Percentiles rank a stretch among this genome's conserved stretches.
These are phyloP conservation scores for Colletotrichum simmondsii DNA, from an alignment of 2,329 filamentous ascomycete species.

Conservation along the genomic window DNA sequence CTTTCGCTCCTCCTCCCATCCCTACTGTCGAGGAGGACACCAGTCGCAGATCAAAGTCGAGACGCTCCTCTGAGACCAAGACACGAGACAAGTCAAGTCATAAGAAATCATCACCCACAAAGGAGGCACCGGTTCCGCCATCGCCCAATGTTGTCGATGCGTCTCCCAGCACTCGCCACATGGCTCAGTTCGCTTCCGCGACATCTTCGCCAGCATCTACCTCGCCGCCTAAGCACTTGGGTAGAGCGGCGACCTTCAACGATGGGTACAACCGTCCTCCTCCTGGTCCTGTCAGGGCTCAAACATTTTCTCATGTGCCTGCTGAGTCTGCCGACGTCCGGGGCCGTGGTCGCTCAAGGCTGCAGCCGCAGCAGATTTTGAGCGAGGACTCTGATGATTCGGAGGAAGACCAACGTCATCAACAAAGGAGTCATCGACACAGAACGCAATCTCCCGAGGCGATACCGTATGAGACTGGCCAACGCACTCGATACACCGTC, in stretches of 20 bases:
- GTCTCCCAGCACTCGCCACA: constrained; percentile 45
- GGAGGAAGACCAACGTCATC: constrained; percentile 43
- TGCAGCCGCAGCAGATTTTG: constrained; percentile 45
- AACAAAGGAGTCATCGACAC: constrained; percentile 46
- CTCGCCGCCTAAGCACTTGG: constrained; percentile 46
- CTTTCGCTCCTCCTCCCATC: constrained; percentile 9
- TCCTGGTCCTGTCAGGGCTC: constrained; percentile 41
- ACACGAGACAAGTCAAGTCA: constrained; percentile 33
- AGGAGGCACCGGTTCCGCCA: constrained; percentile 27
- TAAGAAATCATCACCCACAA: constrained; percentile 32
- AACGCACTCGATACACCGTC: constrained; percentile 26
- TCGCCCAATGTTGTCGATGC: constrained; percentile 37
- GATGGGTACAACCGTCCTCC: constrained; percentile 43
- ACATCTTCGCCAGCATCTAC: constrained; percentile 40
- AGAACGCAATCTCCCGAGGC: constrained; percentile 48
- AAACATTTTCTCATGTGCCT: constrained; percentile 45
- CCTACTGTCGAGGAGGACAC: constrained; percentile 28
- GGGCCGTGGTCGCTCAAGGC: constrained; percentile 50
- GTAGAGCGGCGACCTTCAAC: constrained; percentile 47
- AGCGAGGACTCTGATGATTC: constrained; percentile 48
- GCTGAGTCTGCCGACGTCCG: constrained; percentile 39
- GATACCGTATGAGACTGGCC: constrained; percentile 25
- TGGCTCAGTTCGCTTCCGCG: constrained; percentile 39
- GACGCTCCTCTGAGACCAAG: constrained; percentile 35
- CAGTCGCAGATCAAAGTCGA: constrained; percentile 33